Percentiles rank a stretch among this genome's conserved stretches.
Evolutionary conservation across 2,329 filamentous ascomycete genomes (phyloP).

Genomic region (Rhynchosporium secalis): DNA sequence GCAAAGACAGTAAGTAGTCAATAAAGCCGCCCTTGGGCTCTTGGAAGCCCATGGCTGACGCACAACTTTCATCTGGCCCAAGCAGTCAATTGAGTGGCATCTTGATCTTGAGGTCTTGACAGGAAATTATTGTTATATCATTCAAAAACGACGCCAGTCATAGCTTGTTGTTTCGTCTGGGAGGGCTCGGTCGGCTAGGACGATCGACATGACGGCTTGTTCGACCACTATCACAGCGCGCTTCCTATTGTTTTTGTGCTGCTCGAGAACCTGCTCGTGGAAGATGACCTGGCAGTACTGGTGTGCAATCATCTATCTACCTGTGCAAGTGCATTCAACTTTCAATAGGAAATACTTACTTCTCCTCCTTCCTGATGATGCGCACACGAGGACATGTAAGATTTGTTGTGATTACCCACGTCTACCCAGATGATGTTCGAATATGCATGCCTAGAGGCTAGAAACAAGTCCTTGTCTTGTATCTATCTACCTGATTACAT

Average conservation of each 20-base stretch:
- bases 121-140: neutral
- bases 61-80: neutral
- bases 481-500: no score
- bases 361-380: slow-evolving; percentile 7
- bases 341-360: neutral
- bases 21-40: neutral
- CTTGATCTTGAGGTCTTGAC: no score
- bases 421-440: neutral
- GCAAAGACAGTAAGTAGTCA: no score
- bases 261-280: neutral
- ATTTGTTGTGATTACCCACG: slow-evolving; percentile 11
- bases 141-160: neutral
- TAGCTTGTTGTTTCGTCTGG: neutral
- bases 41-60: neutral
- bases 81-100: neutral
- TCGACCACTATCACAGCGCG: neutral
- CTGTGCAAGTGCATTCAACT: neutral
- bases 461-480: neutral
- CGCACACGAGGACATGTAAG: neutral
- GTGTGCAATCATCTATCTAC: neutral
- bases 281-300: neutral
- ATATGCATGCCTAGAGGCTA: slow-evolving; percentile 1
- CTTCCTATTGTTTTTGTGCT: neutral
- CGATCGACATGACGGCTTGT: slow-evolving; percentile 3
- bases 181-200: neutral